A percentile compares a stretch with the other conserved stretches of the same genome.
Conservation (phyloP, 2,329 filamentous ascomycete species). For the Trichoderma endophyticum region DNA sequence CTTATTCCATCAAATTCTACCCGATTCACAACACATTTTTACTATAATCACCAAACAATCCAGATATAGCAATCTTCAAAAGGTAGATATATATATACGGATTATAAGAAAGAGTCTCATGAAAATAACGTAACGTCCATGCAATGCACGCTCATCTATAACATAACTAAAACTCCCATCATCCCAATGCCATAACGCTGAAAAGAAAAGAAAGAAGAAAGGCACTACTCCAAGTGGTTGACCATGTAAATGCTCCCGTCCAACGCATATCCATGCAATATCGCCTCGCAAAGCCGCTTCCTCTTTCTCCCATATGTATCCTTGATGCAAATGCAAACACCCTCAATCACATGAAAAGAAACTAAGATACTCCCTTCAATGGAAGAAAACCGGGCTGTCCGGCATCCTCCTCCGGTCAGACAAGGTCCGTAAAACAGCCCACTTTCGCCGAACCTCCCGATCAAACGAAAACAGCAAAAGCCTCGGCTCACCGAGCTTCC, state of each 20-base stretch:
- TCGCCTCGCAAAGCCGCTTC: not conserved
- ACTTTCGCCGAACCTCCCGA: slow-evolving; percentile 7
- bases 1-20: not conserved
- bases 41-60: not conserved
- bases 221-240: not conserved
- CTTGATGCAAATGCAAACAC: not conserved
- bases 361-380: not conserved
- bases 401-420: not conserved
- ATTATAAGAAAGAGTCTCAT: not conserved
- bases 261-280: not conserved
- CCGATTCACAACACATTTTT: not conserved
- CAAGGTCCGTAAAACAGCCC: not conserved
- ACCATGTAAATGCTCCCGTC: not conserved
- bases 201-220: not conserved
- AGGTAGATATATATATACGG: not conserved
- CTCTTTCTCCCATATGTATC: not conserved
- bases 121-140: not conserved
- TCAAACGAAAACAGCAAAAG: not conserved
- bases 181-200: not conserved
- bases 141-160: not conserved
- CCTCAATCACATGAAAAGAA: not conserved
- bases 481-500: not conserved
- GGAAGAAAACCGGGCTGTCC: not conserved
- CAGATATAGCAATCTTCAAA: not conserved
- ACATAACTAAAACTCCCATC: not conserved